Base-by-base conservation (phyloP, 345 rosid genomes). In the Hibiscus mutabilis region DNA sequence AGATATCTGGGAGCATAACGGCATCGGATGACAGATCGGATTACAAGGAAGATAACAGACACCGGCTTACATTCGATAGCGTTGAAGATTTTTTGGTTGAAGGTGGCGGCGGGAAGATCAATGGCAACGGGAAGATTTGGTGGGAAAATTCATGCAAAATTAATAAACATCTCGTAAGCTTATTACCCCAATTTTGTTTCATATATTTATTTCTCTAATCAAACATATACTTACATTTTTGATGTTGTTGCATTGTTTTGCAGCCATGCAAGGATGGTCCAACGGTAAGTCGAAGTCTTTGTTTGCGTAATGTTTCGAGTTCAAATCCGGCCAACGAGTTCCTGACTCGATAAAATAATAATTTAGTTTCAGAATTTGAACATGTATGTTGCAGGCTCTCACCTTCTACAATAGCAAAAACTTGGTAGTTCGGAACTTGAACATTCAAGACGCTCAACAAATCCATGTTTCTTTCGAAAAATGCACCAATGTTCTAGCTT, bases 81-180 rank as follows among this genome's bases (percentile, higher is more conserved):
- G 81, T 93, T 58, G 24, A 85, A 2, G 76, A 79, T 73, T 40
- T 93, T 22, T 37, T 73, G 0, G 84, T 91, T 2, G 80, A 83
- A 71, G 98, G 97, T 51, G 10, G 19, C 13, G 96, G 88, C 11
- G 87, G 91, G 47, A 79, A 71, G 33, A 79, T 93, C 1, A 80
- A 93, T 64, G 98, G 98, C 9, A 88, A 91, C 44, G 98, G 98
- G 22, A 80, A 84, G 15, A 80, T 87, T 4, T 93, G 98, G 97
- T 93, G 98, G 98, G 60, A 89, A 76, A 86, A 85, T 71, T 93
- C 98, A 6, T 92, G 98, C 90, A 93, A 93, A 86, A 42, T 86
- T 74, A 68, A 89, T 57, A 82, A 89, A 82, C 13, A 76, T 68
- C 86, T 83, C 51, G 98, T 89, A 82, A 74, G 75, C 52, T 24